These are phyloP conservation scores for Artemisia tridentata DNA, from an alignment of 129 eudicot genomes.

Conservation along the genomic window DNA sequence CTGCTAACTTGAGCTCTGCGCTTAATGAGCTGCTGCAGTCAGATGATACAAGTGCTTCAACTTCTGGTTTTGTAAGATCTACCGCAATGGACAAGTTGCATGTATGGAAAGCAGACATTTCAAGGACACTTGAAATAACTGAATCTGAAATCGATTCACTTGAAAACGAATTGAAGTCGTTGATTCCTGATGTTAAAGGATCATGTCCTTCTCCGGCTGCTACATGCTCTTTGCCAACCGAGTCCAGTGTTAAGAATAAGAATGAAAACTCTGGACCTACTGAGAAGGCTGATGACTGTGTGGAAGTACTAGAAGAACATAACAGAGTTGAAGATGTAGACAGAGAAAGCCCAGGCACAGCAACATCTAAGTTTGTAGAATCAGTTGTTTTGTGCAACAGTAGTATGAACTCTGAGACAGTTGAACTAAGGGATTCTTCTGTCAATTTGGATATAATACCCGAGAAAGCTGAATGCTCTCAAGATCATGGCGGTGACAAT, in stretches of 20 bases:
- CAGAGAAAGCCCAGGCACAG: slow-evolving; percentile 66
- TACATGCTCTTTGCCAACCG: slow-evolving; percentile 34
- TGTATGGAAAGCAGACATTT: slow-evolving; percentile 65
- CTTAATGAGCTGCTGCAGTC: slow-evolving; percentile 50
- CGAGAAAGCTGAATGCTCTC: slow-evolving; percentile 28
- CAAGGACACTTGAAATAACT: slow-evolving; percentile 65
- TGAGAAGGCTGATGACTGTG: slow-evolving; percentile 25
- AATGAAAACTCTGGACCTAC: slow-evolving; percentile 29
- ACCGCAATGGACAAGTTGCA: slow-evolving; percentile 55
- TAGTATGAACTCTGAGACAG: slow-evolving; percentile 6
- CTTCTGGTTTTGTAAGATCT: slow-evolving; percentile 38
- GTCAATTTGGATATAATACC: slow-evolving; percentile 22
- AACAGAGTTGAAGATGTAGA: slow-evolving; percentile 38
- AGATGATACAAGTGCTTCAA: slow-evolving; percentile 41
- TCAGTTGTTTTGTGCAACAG: background rate
- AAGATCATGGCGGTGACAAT: slow-evolving; percentile 24
- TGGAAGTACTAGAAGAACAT: slow-evolving; percentile 16
- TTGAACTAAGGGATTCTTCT: slow-evolving; percentile 22
- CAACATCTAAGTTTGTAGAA: slow-evolving; percentile 58
- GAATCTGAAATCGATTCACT: slow-evolving; percentile 89
- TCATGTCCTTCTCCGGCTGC: slow-evolving; percentile 29
- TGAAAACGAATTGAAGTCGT: slow-evolving; percentile 68
- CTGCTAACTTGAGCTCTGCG: slow-evolving; percentile 50
- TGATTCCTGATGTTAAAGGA: slow-evolving; percentile 34
- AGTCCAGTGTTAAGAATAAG: slow-evolving; percentile 24